Evolutionary conservation across 1,139 yeast genomes (phyloP).

Genomic region (Debaryomycetaceae sp.): DNA sequence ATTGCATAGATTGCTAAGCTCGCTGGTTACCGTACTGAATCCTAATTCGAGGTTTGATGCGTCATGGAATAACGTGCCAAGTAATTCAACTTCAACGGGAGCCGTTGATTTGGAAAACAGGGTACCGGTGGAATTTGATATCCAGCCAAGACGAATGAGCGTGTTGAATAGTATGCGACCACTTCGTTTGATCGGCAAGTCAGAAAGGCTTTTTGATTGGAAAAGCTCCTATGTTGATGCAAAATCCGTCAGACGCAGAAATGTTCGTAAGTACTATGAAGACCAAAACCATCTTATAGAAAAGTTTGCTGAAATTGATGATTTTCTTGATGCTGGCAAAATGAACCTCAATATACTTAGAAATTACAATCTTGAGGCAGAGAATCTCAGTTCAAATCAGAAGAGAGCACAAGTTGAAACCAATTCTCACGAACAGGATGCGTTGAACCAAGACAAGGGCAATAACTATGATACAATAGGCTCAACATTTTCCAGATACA

Average conservation of each 20-base stretch:
- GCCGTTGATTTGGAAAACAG: constrained; percentile 14
- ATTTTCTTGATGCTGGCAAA: constrained; percentile 64
- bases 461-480: constrained; percentile 4
- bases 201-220: constrained; percentile 51
- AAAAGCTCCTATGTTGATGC: constrained; percentile 20
- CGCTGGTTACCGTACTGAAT: constrained; percentile 30
- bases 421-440: background rate
- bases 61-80: constrained; percentile 5
- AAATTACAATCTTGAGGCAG: constrained; percentile 46
- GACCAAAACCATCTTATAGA: constrained; percentile 59
- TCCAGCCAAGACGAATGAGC: constrained; percentile 21
- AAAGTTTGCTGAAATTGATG: constrained; percentile 49
- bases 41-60: constrained; percentile 20
- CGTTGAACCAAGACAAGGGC: background rate
- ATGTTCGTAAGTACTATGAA: constrained; percentile 34
- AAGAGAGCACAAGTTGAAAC: constrained; percentile 15
- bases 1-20: constrained; percentile 25
- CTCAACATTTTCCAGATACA: constrained; percentile 25
- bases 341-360: constrained; percentile 62
- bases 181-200: constrained; percentile 52
- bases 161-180: constrained; percentile 37
- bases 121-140: constrained; percentile 18
- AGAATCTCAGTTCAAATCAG: constrained; percentile 11
- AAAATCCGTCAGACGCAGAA: constrained; percentile 18
- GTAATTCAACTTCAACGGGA: constrained; percentile 7